Conservation (phyloP, 805 yeast species). For the Hanseniaspora pseudoguilliermondii region DNA sequence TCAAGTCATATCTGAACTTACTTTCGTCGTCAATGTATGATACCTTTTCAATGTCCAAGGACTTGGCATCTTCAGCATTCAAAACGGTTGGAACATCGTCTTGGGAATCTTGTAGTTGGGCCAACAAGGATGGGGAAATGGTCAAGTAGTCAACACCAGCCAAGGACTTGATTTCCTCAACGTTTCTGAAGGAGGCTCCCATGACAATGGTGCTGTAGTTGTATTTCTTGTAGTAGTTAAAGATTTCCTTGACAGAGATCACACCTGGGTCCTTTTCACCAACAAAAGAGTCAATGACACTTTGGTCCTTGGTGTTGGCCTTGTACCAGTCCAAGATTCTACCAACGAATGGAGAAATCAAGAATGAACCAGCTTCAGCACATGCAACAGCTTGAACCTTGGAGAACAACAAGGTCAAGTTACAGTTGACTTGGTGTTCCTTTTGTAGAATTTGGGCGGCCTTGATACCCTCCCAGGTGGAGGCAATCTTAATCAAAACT, state of each 20-base stretch:
- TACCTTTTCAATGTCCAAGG: conserved; percentile 49
- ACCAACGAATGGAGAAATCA: conserved; percentile 98
- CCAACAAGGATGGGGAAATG: conserved; percentile 84
- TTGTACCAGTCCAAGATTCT: conserved; percentile 98
- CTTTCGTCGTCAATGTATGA: conserved; percentile 77
- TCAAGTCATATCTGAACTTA: conserved; percentile 74
- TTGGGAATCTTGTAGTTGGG: conserved; percentile 56
- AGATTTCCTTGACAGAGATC: conserved; percentile 70
- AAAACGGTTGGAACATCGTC: conserved; percentile 73
- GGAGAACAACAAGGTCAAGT: conserved; percentile 89
- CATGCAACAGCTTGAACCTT: conserved; percentile 96
- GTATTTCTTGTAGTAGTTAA: conserved; percentile 94
- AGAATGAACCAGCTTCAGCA: conserved; percentile 93
- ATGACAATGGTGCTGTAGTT: conserved; percentile 95
- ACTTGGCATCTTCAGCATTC: conserved; percentile 50
- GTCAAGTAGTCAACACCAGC: conserved; percentile 97
- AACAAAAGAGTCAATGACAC: conserved; percentile 33
- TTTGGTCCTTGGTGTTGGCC: conserved; percentile 46
- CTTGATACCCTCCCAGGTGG: conserved; percentile 98
- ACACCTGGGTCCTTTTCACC: conserved; percentile 83
- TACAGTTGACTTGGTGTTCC: conserved; percentile 82
- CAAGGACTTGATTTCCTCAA: conserved; percentile 85
- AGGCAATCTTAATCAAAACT: conserved; percentile 88
- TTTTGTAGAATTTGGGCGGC: conserved; percentile 93
- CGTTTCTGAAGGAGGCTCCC: conserved; percentile 99